Conservation (phyloP, 352 stramenopile genomes). For the Phytophthora multivora region DNA sequence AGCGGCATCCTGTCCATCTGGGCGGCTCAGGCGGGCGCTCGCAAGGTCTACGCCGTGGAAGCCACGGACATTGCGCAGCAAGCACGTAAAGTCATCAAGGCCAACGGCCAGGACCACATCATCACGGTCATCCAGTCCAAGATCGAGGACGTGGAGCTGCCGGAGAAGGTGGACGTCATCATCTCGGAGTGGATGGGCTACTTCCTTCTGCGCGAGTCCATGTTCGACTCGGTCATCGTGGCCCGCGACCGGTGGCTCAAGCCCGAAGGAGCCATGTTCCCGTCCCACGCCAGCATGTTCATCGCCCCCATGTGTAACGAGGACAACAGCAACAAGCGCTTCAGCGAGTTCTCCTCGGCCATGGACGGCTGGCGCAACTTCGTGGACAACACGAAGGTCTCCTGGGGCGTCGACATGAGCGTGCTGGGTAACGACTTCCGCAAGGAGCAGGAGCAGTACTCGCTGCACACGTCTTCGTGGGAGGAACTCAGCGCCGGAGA, state of each 20-base stretch:
- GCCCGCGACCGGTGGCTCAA: conserved; percentile 98
- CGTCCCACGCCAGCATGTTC: conserved; percentile 98
- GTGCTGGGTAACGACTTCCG: conserved; percentile 88
- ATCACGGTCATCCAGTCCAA: conserved; percentile 99
- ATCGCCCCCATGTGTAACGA: conserved; percentile 97
- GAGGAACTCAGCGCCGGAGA: conserved; percentile 73
- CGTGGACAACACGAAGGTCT: conserved; percentile 91
- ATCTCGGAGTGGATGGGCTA: conserved; percentile 99
- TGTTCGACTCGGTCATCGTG: conserved; percentile 98
- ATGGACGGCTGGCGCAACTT: conserved; percentile 89
- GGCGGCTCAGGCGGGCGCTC: conserved; percentile 97
- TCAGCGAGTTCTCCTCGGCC: conserved; percentile 80
- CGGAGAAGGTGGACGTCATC: conserved; percentile 99
- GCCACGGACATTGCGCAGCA: conserved; percentile 98
- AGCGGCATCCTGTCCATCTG: conserved; percentile 99
- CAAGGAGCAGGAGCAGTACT: conserved; percentile 90
- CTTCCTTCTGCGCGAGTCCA: conserved; percentile 98
- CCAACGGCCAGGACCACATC: conserved; percentile 96
- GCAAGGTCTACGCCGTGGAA: conserved; percentile 97
- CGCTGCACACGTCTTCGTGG: conserved; percentile 85
- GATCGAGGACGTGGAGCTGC: conserved; percentile 97
- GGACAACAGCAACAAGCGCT: conserved; percentile 86
- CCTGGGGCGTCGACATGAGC: conserved; percentile 98
- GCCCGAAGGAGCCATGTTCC: conserved; percentile 97
- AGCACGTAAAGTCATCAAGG: conserved; percentile 94